phyloP scores from a whole-genome alignment of 768 basidiomycete species.

The Agaricus sinodeliciosus region DNA sequence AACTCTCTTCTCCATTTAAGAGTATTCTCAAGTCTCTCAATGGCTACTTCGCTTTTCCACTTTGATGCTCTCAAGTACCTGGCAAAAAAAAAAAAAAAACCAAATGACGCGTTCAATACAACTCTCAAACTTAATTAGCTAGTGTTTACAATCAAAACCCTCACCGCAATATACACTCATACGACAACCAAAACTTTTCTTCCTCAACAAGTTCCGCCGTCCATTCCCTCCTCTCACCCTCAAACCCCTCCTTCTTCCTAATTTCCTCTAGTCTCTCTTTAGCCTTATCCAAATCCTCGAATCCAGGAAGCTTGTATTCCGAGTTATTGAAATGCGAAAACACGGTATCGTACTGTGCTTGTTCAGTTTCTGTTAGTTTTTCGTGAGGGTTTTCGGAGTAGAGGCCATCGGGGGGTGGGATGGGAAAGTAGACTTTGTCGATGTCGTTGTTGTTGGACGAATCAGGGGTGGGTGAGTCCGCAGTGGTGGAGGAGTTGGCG shows the following conservation, averaged over 20 bases:
- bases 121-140: too few species aligned
- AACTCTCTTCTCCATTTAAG: conserved; percentile 36
- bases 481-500: too few species aligned
- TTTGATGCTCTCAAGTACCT: conserved; percentile 7
- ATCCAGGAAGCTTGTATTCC: conserved; percentile 9
- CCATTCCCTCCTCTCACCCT: conserved; percentile 8
- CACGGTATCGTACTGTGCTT: conserved; percentile 3
- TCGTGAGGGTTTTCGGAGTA: conserved; percentile 6
- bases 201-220: conserved; percentile 45
- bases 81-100: too few species aligned
- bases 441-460: neutral
- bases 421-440: conserved; percentile 3
- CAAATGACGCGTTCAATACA: neutral
- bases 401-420: conserved; percentile 7
- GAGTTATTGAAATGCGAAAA: conserved; percentile 1
- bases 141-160: conserved; percentile 4
- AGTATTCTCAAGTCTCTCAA: conserved; percentile 6
- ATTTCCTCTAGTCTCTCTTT: neutral
- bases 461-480: neutral
- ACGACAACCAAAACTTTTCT: conserved; percentile 78
- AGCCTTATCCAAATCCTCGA: neutral
- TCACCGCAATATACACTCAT: conserved; percentile 67
- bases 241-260: neutral
- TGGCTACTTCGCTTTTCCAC: conserved; percentile 5
- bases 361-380: conserved; percentile 3